Evolutionary conservation across 495 filamentous ascomycete genomes (phyloP).

Genomic region (Xylaria venustula): DNA sequence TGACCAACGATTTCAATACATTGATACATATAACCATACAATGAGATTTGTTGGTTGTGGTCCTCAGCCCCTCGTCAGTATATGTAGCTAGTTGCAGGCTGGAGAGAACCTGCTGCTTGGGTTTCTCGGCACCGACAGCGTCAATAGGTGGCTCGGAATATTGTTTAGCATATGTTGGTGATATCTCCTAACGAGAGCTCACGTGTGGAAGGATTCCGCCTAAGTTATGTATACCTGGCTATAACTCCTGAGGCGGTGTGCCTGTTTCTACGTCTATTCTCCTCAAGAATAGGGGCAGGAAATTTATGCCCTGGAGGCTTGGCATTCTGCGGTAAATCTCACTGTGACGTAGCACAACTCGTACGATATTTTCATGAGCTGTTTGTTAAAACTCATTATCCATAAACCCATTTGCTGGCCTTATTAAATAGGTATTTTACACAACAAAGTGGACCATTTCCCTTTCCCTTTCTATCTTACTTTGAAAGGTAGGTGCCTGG

Average conservation of each 20-base stretch:
- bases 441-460: background rate
- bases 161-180: background rate
- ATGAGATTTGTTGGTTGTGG: background rate
- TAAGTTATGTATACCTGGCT: background rate
- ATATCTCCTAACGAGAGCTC: background rate
- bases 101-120: background rate
- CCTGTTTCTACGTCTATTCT: background rate
- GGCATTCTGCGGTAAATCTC: background rate
- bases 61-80: background rate
- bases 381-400: background rate
- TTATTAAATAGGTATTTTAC: background rate
- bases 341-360: constrained; percentile 6
- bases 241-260: background rate
- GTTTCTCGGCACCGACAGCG: background rate
- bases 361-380: background rate
- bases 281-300: background rate
- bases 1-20: background rate
- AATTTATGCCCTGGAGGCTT: background rate
- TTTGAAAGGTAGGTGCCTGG: background rate
- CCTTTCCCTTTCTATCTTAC: background rate
- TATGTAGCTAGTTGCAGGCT: background rate
- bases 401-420: background rate
- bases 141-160: background rate
- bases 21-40: background rate
- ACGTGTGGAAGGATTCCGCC: background rate